These are phyloP conservation scores for Ophiocordyceps camponoti-leonardi DNA, from an alignment of 2,329 filamentous ascomycete species.

Conservation along the genomic window DNA sequence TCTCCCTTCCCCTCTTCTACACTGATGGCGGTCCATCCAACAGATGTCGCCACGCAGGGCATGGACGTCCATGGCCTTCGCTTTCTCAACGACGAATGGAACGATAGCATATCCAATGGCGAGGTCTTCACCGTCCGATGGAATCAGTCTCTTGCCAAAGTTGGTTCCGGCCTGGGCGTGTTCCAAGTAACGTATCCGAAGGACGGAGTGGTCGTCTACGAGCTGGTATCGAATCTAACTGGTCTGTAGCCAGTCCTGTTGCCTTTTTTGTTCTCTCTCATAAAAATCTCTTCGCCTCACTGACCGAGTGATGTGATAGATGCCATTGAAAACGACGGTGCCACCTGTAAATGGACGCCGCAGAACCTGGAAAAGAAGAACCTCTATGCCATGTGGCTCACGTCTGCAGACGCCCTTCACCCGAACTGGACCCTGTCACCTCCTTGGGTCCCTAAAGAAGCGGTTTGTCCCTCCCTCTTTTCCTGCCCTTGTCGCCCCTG, in stretches of 20 bases:
- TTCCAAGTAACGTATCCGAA: constrained; percentile 14
- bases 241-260: constrained; percentile 7
- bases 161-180: constrained; percentile 9
- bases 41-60: constrained; percentile 3
- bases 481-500: background rate
- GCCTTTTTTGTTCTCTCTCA: too few relatives aligned
- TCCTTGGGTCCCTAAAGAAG: constrained; percentile 12
- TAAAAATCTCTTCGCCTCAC: constrained; percentile 2
- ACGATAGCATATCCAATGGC: constrained; percentile 16
- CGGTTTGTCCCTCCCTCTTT: background rate
- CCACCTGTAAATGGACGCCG: constrained; percentile 13
- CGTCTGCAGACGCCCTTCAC: constrained; percentile 6
- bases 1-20: background rate
- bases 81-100: constrained; percentile 16
- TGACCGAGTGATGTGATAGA: constrained; percentile 6
- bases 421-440: constrained; percentile 14
- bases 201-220: constrained; percentile 12
- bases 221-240: constrained; percentile 13
- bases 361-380: constrained; percentile 7
- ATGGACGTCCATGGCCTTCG: constrained; percentile 11
- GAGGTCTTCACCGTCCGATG: constrained; percentile 11
- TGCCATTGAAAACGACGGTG: constrained; percentile 6
- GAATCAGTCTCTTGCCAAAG: constrained; percentile 11
- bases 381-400: constrained; percentile 14
- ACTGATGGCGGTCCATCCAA: constrained; percentile 7